phyloP scores from a whole-genome alignment of 2,329 filamentous ascomycete species.

The Chaetomium globosum region DNA sequence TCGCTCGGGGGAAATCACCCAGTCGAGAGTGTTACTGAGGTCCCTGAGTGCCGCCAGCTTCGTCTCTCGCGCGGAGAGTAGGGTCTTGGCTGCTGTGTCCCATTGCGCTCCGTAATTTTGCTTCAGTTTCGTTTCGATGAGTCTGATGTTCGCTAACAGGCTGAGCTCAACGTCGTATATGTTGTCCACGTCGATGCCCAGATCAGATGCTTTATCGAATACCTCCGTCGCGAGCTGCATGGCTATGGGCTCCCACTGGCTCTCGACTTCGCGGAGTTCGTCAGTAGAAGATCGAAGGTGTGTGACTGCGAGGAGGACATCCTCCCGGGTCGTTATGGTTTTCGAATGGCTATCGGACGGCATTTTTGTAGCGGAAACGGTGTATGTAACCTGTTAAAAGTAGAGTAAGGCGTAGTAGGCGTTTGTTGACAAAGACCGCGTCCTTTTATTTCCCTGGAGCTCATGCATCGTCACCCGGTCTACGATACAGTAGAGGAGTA shows the following conservation, averaged over 20 bases:
- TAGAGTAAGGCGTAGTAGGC: background rate
- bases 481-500: background rate
- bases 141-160: background rate
- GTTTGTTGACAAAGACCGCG: background rate
- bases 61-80: background rate
- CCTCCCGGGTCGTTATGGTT: background rate
- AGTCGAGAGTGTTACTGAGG: background rate
- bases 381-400: background rate
- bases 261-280: background rate
- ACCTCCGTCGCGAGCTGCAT: background rate
- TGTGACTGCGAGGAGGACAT: background rate
- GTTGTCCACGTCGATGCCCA: slow-evolving; percentile 1
- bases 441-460: background rate
- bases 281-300: background rate
- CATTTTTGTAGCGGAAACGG: background rate
- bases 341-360: background rate
- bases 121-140: background rate
- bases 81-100: background rate
- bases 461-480: background rate
- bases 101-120: background rate
- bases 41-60: background rate
- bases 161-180: background rate
- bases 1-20: background rate
- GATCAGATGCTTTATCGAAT: background rate
- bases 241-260: background rate